Evolutionary conservation across 768 basidiomycete species (phyloP), one percentile per base, ranked within the genome.

Genomic region (Epithele typhae): DNA sequence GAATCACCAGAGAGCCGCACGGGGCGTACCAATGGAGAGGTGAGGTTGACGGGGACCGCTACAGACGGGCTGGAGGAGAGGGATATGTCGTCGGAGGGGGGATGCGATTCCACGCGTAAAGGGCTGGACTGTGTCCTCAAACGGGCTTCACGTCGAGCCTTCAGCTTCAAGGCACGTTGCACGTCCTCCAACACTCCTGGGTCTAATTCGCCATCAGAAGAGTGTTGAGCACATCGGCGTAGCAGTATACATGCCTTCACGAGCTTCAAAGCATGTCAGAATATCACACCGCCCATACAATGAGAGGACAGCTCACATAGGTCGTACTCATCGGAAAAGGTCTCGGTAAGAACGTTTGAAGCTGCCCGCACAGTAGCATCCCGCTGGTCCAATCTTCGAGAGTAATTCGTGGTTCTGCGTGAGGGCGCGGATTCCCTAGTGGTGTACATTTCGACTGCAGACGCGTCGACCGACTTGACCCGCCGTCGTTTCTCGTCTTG

Each of bases 101-200:
- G 54, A 37, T 57, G 46, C 25, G 58, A 48, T 14, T 54, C 63
- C 48, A 59, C 43, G 25, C 37, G 39, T 35, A 25, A 37, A 37
- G 49, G 47, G 25, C 51, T 50, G 4, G 58, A 54, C 32, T 55
- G 51, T 6, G 68, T 57, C 49, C 66, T 66, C 24, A 78, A 59
- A 34, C 86, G 79, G 41, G 84, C 84, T 56, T 88, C 87, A 22
- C 86, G 78, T 39, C 82, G 75, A 22, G 85, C 82, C 63, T 89
- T 88, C 42, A 87, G 66, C 46, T 77, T 79, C 24, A 91, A 59
- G 5, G 85, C 87, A 43, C 80, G 78, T 54, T 89, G 84, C 5
- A 91, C 85, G 52, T 90, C 88, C 61, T 84, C 86, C 43, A 90
- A 62, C 51, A 91, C 83, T 54, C 74, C 75, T n/a, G 87, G 84